Evolutionary conservation across 179 eudicot genomes (phyloP), one percentile per base, ranked within the genome.

Genomic region (Vitellaria paradoxa): DNA sequence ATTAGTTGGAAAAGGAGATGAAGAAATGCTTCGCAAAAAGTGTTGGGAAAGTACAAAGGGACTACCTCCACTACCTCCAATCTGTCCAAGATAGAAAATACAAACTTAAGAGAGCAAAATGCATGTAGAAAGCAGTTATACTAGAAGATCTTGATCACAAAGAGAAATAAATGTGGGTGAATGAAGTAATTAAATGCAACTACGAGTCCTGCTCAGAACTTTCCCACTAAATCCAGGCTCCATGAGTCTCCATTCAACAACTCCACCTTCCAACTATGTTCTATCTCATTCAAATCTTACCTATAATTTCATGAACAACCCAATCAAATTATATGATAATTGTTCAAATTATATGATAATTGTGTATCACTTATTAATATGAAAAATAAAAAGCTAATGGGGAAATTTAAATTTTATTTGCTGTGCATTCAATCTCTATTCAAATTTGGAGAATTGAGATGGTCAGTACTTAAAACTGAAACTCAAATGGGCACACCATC

Each of bases 31-130:
- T 52, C 88, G 88, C 80, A 93, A 75, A 76, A 93, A 93, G 75
- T 77, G 84, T 77, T 89, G 98, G 76, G 99, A 93, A 79, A 93
- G 96, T 78, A 81, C 86, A 80, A 90, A 96, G 17, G 96, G 97
- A 75, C 86, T 86, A 75, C 84, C 86, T 42, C 86, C 83, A 73
- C 79, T 85, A 70, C 96, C 90, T 67, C 92, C 92, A 78, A 90
- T 85, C 99, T 96, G 94, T 85, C 37, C 73, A 78, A 80, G 61
- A 66, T 66, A 82, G 72, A 70, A 68, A 64, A 24, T 70, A 52
- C 56, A 80, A 55, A 70, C 73, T 49, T 59, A 17, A 30, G 66
- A 46, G 20, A 60, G 56, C 40, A 30, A 15, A 56, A 70, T 5
- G 53, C 60, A 46, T 14, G 77, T 20, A 65, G 47, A 63, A 64